Conservation (phyloP, 1,284 basidiomycete genomes). For the Ganoderma sinense region DNA sequence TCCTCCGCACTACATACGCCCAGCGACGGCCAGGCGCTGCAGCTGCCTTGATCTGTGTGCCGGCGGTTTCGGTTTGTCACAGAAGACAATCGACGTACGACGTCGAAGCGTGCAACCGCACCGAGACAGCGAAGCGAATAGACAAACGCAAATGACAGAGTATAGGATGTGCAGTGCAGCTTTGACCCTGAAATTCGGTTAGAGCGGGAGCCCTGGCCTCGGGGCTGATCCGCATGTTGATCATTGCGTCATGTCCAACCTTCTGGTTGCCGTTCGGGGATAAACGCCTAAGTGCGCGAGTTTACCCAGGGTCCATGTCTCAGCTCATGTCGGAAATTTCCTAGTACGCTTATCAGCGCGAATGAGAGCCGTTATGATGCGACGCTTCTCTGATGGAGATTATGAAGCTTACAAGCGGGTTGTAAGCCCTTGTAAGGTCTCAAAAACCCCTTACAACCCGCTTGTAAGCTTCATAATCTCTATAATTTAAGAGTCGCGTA, state of each 20-base stretch:
- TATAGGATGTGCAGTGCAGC: not conserved
- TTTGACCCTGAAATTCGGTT: not conserved
- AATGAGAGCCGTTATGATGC: too few species aligned
- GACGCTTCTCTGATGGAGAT: too few species aligned
- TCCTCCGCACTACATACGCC: not conserved
- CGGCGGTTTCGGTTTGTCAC: not conserved
- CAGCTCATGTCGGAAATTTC: too few species aligned
- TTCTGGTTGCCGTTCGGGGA: slow-evolving; percentile 6
- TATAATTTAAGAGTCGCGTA: too few species aligned
- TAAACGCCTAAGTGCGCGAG: slow-evolving; percentile 8
- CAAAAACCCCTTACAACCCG: too few species aligned
- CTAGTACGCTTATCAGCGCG: too few species aligned
- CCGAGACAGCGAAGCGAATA: not conserved
- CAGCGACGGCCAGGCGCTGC: not conserved
- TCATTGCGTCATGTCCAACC: slow-evolving; percentile 26
- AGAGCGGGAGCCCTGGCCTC: not conserved
- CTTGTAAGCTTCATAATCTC: too few species aligned
- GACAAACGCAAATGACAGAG: slow-evolving; percentile 8
- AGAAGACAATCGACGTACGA: not conserved
- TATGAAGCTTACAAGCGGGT: too few species aligned
- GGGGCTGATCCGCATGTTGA: slow-evolving; percentile 25
- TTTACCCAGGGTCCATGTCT: slow-evolving; percentile 2
- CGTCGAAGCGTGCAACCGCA: not conserved
- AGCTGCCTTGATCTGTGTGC: not conserved
- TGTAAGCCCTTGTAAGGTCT: too few species aligned